Percentiles rank a stretch among this genome's conserved stretches.
These are phyloP conservation scores for Aeschynomene evenia DNA, from an alignment of 306 rosid species.

Conservation along the genomic window DNA sequence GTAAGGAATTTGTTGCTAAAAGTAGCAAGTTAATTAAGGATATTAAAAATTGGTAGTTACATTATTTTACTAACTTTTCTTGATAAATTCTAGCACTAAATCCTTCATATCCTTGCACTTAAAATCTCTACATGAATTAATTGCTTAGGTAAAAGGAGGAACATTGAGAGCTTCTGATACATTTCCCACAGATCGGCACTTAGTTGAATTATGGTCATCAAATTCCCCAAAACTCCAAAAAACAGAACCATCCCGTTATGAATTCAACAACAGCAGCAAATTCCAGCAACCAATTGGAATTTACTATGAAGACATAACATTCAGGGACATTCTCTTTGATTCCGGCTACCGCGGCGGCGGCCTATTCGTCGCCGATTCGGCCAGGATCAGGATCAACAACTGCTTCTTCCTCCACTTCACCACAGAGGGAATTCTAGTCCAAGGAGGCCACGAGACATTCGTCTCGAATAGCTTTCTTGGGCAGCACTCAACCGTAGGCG, in stretches of 20 bases:
- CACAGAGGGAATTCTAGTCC: slow-evolving; percentile 53
- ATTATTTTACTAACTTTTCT: too few species aligned
- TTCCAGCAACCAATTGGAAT: slow-evolving; percentile 30
- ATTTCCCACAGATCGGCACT: slow-evolving; percentile 51
- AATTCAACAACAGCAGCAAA: background rate
- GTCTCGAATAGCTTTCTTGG: slow-evolving; percentile 55
- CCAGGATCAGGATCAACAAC: slow-evolving; percentile 49
- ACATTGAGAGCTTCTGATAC: slow-evolving; percentile 53
- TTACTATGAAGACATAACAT: slow-evolving; percentile 68
- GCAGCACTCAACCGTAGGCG: slow-evolving; percentile 59
- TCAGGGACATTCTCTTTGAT: slow-evolving; percentile 58
- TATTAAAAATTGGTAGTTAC: too few species aligned
- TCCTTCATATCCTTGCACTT: background rate
- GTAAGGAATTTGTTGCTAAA: too few species aligned
- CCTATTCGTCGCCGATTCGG: slow-evolving; percentile 46
- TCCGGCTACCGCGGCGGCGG: slow-evolving; percentile 62
- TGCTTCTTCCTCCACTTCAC: slow-evolving; percentile 69
- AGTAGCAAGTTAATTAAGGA: too few species aligned
- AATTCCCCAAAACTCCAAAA: slow-evolving; percentile 7
- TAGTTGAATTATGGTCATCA: slow-evolving; percentile 51
- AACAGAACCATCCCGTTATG: background rate
- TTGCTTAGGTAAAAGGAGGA: slow-evolving; percentile 52
- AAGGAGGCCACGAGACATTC: slow-evolving; percentile 56
- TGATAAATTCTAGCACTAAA: too few species aligned
- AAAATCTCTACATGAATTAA: background rate